These are phyloP conservation scores for Candida easanensis DNA, from an alignment of 805 yeast species.

Conservation along the genomic window DNA sequence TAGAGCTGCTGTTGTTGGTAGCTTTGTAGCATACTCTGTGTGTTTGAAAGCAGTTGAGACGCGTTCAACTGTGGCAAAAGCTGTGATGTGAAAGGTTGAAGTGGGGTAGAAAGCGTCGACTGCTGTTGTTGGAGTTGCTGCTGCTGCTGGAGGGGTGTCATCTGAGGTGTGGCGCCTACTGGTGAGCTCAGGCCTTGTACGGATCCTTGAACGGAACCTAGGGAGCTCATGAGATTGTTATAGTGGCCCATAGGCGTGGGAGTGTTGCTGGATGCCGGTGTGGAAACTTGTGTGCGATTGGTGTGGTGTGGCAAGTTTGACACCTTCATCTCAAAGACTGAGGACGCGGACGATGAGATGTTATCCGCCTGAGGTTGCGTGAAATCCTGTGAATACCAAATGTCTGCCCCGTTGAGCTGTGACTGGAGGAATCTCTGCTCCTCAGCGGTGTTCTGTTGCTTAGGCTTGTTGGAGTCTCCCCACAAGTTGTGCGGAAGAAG, in stretches of 20 bases:
- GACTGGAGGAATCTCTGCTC: constrained; percentile 15
- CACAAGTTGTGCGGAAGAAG: constrained; percentile 34
- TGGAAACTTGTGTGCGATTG: not conserved
- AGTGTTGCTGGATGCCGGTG: not conserved
- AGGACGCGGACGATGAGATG: constrained; percentile 8
- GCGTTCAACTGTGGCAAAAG: not conserved
- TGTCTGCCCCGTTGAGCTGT: constrained; percentile 7
- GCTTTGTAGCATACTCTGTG: constrained; percentile 18
- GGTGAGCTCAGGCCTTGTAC: not conserved
- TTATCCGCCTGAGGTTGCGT: constrained; percentile 1
- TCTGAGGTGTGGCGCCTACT: constrained; percentile 2
- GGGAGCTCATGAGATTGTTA: not conserved
- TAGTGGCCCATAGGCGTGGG: constrained; percentile 1
- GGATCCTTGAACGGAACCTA: not conserved
- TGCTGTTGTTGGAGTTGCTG: constrained; percentile 4
- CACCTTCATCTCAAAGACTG: constrained; percentile 20
- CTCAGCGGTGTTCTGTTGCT: constrained; percentile 11
- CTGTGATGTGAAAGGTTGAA: not conserved
- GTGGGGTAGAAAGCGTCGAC: not conserved
- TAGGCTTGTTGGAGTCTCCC: constrained; percentile 24
- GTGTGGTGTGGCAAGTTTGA: not conserved
- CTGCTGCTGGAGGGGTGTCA: constrained; percentile 1
- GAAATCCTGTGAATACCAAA: constrained; percentile 14
- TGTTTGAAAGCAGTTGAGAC: constrained; percentile 10
- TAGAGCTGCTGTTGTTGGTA: constrained; percentile 24